Conservation (phyloP, 1,139 yeast genomes). For the Magnusiomyces paraingens region DNA sequence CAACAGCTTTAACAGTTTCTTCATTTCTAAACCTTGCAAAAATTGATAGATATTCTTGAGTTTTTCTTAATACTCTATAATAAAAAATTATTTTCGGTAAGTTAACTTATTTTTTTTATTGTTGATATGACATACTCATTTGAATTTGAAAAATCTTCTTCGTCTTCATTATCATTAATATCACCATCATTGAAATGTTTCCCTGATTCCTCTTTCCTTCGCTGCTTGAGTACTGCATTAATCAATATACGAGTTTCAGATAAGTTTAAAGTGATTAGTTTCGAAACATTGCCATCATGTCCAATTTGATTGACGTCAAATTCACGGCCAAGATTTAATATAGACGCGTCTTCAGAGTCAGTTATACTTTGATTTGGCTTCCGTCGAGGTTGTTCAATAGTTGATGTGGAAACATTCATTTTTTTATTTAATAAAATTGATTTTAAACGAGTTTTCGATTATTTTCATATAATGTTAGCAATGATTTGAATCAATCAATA, state of each 20-base stretch:
- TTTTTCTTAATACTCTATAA: constrained; percentile 70
- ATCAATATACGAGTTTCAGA: constrained; percentile 86
- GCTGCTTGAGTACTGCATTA: constrained; percentile 81
- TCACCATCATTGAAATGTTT: constrained; percentile 18
- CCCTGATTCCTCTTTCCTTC: constrained; percentile 48
- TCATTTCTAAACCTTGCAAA: constrained; percentile 89
- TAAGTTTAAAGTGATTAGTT: constrained; percentile 74
- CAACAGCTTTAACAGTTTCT: constrained; percentile 90
- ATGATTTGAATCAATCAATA: too few relatives aligned
- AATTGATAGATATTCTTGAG: constrained; percentile 77
- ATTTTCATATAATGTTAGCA: too few relatives aligned
- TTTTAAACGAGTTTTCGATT: too few relatives aligned
- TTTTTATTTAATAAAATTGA: not conserved
- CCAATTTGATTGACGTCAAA: constrained; percentile 75
- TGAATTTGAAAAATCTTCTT: constrained; percentile 36
- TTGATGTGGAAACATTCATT: constrained; percentile 91
- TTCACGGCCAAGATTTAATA: constrained; percentile 84
- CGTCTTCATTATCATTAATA: constrained; percentile 39
- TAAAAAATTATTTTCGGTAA: not conserved
- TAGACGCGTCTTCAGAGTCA: constrained; percentile 85
- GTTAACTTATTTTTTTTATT: constrained; percentile 31
- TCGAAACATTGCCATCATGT: constrained; percentile 71
- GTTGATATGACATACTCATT: constrained; percentile 30
- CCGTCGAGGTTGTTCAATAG: constrained; percentile 75
- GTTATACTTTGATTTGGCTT: constrained; percentile 52